Evolutionary conservation across 345 rosid species (phyloP).

Genomic region (Rhodamnia argentea): DNA sequence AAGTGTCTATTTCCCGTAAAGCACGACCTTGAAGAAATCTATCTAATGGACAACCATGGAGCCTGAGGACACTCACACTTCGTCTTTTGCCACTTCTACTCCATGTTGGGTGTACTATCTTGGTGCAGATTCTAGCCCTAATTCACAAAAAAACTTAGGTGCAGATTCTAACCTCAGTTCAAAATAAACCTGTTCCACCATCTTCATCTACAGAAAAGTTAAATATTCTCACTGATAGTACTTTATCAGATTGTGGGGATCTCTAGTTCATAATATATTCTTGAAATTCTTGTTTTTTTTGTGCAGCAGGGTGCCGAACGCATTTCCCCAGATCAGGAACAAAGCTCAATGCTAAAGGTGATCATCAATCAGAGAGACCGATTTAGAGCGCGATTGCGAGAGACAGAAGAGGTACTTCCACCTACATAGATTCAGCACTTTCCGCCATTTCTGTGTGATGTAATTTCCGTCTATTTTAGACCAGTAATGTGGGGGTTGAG

Average conservation of each 20-base stretch:
- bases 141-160: not conserved
- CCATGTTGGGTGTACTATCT: not conserved
- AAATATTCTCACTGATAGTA: not conserved
- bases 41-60: not conserved
- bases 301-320: slow-evolving; percentile 60
- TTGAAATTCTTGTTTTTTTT: slow-evolving; percentile 5
- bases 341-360: slow-evolving; percentile 96
- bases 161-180: not conserved
- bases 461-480: not conserved
- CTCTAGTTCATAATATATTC: not conserved
- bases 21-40: not conserved
- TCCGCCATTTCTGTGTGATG: not conserved
- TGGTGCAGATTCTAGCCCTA: not conserved
- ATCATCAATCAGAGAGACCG: slow-evolving; percentile 94
- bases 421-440: not conserved
- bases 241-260: not conserved
- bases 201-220: not conserved
- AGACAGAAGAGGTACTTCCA: slow-evolving; percentile 77
- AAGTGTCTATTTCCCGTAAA: not conserved
- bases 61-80: not conserved
- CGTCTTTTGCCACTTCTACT: not conserved
- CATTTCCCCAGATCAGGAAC: slow-evolving; percentile 76
- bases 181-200: not conserved
- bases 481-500: not conserved
- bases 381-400: slow-evolving; percentile 72